phyloP scores from a whole-genome alignment of 192 early-diverging fungal genomes.

The Coemansia reversa region DNA sequence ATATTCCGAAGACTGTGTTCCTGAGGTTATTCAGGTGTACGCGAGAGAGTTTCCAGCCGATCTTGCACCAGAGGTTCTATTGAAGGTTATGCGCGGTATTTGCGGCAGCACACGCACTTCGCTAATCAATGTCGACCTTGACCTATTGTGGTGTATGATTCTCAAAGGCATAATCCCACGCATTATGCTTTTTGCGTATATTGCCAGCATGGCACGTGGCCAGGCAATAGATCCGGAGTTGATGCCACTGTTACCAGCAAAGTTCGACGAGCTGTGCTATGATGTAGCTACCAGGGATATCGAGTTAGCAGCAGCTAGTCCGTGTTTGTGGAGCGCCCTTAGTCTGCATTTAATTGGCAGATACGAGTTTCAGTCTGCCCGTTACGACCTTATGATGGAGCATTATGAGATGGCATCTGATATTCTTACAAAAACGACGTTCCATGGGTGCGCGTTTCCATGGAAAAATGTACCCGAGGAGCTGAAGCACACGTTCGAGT shows the following conservation, averaged over 20 bases:
- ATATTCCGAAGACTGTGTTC: slow-evolving; percentile 36
- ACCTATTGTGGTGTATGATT: slow-evolving; percentile 53
- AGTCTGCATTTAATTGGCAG: slow-evolving; percentile 43
- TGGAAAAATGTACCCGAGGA: slow-evolving; percentile 30
- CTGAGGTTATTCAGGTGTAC: slow-evolving; percentile 40
- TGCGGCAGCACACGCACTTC: slow-evolving; percentile 48
- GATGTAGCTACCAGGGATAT: slow-evolving; percentile 38
- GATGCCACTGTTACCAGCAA: slow-evolving; percentile 37
- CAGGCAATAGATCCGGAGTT: slow-evolving; percentile 36
- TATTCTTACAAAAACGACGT: slow-evolving; percentile 34
- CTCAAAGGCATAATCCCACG: slow-evolving; percentile 49
- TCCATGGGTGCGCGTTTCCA: slow-evolving; percentile 41
- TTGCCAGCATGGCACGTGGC: slow-evolving; percentile 49
- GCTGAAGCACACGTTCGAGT: slow-evolving; percentile 45
- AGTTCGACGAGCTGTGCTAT: slow-evolving; percentile 53
- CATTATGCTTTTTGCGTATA: slow-evolving; percentile 39
- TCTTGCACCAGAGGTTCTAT: slow-evolving; percentile 36
- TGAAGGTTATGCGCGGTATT: slow-evolving; percentile 47
- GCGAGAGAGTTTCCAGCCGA: slow-evolving; percentile 42
- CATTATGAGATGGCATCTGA: slow-evolving; percentile 52
- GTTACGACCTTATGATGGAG: slow-evolving; percentile 48
- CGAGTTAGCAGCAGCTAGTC: slow-evolving; percentile 24
- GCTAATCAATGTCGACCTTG: slow-evolving; percentile 47
- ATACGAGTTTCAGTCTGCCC: slow-evolving; percentile 52
- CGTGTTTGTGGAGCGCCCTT: slow-evolving; percentile 46